Evolutionary conservation across 2,329 filamentous ascomycete species (phyloP), one percentile per base, ranked within the genome.

Genomic region (Scytalidium sp.): DNA sequence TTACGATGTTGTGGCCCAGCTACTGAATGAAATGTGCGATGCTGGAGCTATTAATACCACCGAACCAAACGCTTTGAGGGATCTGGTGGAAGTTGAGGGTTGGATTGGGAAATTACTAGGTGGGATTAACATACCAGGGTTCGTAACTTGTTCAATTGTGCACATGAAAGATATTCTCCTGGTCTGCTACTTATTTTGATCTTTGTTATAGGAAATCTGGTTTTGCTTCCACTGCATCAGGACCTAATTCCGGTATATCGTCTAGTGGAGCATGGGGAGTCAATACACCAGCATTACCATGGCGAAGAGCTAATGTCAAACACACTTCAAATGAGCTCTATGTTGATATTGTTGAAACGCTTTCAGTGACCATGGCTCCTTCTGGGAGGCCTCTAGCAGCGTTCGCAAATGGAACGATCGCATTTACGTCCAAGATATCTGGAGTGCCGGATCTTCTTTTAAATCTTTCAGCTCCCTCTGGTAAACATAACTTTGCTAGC

Each of bases 271-370:
- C 56, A 20, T 46, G 55, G 22, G 57, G 73, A 17, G 66, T 75
- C 15, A 79, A 74, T 57, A 73, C 73, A 1, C 75, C 80, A 1
- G 76, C 81, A 7, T 62, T 97, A 39, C 92, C 92, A 1, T 99
- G 94, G 94, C 83, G 94, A 54, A 80, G 91, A 53, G 84, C 90
- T 36, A 96, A 96, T 62, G 94, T 99, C 47, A 81, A 92, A 15
- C 94, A 99, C 68, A 97, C 93, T 3, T 96, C 89, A 49, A 99
- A 97, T 69, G 94, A 99, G 69, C 78, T 99, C 58, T 97, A 97
- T 67, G 93, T 96, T 50, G 94, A 99, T 66, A 84, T 99, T 11
- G 84, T 99, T 53, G 94, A 99, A 72, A 90, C 89, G 1, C 75
- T 99, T 0, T 83, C 85, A 1, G 90, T 97, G 39, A 96, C 88